Percentiles rank a stretch among this genome's conserved stretches.
These are phyloP conservation scores for Pleodorina starrii DNA, from an alignment of 139 green algal genomes.

Conservation along the genomic window DNA sequence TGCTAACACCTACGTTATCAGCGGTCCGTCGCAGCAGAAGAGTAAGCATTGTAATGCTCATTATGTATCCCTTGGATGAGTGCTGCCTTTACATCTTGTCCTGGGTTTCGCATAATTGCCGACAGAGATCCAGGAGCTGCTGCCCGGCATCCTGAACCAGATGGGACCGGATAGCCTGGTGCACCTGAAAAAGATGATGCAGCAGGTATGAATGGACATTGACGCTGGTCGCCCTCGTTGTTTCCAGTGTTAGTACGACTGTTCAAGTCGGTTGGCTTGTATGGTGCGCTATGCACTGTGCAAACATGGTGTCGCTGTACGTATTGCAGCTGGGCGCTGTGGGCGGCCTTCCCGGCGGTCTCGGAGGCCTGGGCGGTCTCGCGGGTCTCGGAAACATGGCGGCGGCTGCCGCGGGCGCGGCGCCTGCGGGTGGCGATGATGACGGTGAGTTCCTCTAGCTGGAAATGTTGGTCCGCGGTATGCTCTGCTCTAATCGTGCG, in stretches of 20 bases:
- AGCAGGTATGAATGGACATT: conserved; percentile 62
- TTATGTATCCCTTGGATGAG: no score
- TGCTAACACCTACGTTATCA: conserved; percentile 99
- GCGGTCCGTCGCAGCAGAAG: conserved; percentile 83
- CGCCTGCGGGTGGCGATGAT: conserved; percentile 73
- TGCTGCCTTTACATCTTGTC: not conserved
- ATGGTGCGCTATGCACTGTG: not conserved
- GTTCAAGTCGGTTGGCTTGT: not conserved
- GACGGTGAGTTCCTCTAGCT: conserved; percentile 57
- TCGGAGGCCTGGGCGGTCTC: conserved; percentile 12
- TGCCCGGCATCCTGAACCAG: conserved; percentile 90
- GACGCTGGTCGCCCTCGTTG: not conserved
- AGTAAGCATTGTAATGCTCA: conserved; percentile 53
- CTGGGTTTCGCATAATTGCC: not conserved
- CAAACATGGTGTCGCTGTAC: not conserved
- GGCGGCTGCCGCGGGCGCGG: conserved; percentile 57
- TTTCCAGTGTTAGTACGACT: not conserved
- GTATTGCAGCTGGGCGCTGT: conserved; percentile 29
- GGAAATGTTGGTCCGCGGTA: not conserved
- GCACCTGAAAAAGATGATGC: conserved; percentile 89
- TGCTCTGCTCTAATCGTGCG: not conserved
- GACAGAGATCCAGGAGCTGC: conserved; percentile 86
- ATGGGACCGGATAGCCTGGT: conserved; percentile 86
- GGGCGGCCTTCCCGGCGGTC: not conserved
- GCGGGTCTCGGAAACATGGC: conserved; percentile 48